A percentile compares a stretch with the other conserved stretches of the same genome.
Conservation (phyloP, 2,329 filamentous ascomycete genomes). For the Penicillium italicum region DNA sequence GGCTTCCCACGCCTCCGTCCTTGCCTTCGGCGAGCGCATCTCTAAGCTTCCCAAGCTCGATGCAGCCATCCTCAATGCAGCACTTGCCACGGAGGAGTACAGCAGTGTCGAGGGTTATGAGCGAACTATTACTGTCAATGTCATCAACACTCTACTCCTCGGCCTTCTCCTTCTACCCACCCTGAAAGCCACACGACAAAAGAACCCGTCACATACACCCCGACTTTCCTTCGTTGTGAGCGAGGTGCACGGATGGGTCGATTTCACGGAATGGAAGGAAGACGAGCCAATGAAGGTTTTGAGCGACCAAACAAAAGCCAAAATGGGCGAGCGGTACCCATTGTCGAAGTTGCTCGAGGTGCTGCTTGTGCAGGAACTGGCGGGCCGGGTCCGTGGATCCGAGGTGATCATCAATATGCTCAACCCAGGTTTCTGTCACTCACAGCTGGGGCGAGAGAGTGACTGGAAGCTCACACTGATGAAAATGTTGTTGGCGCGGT, state of each 20-base stretch:
- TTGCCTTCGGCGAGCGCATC: slow-evolving; percentile 36
- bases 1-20: slow-evolving; percentile 35
- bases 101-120: slow-evolving; percentile 46
- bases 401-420: slow-evolving; percentile 50
- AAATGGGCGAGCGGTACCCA: slow-evolving; percentile 44
- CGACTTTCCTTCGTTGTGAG: slow-evolving; percentile 39
- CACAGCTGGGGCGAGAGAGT: slow-evolving; percentile 43
- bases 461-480: slow-evolving; percentile 9
- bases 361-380: slow-evolving; percentile 43
- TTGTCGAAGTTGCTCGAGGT: slow-evolving; percentile 51
- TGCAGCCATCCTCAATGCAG: slow-evolving; percentile 43
- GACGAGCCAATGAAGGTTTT: slow-evolving; percentile 38
- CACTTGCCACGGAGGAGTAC: slow-evolving; percentile 39
- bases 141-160: slow-evolving; percentile 52
- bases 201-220: slow-evolving; percentile 31
- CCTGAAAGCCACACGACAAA: slow-evolving; percentile 42
- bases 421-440: slow-evolving; percentile 54
- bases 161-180: slow-evolving; percentile 51
- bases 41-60: slow-evolving; percentile 36
- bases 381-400: slow-evolving; percentile 23
- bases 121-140: slow-evolving; percentile 51
- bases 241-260: slow-evolving; percentile 42
- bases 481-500: slow-evolving; percentile 39
- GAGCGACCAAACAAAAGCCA: slow-evolving; percentile 33
- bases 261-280: slow-evolving; percentile 38